A percentile compares a stretch with the other conserved stretches of the same genome.
These are phyloP conservation scores for Sanghuangporus weigelae DNA, from an alignment of 1,284 basidiomycete genomes.

Conservation along the genomic window DNA sequence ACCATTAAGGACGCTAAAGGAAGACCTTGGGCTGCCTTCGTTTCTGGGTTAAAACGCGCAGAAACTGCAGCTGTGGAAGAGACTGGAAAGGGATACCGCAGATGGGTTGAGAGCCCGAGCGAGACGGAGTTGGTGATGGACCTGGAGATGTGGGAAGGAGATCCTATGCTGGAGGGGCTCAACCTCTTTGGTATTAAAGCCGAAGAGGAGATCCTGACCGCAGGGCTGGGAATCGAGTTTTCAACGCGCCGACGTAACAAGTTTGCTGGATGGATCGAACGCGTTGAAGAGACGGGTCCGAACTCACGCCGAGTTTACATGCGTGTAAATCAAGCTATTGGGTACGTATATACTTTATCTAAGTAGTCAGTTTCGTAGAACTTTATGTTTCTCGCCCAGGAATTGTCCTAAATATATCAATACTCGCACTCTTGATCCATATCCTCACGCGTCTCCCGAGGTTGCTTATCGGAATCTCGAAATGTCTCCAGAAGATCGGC, in stretches of 20 bases:
- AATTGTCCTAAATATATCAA: constrained; percentile 69
- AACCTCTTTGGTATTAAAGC: constrained; percentile 17
- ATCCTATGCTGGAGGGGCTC: constrained; percentile 43
- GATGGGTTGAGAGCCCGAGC: constrained; percentile 39
- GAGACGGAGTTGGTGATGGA: constrained; percentile 39
- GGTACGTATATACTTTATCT: constrained; percentile 32
- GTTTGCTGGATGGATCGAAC: constrained; percentile 46
- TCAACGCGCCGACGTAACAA: constrained; percentile 55
- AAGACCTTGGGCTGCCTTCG: constrained; percentile 44
- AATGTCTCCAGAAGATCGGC: constrained; percentile 33
- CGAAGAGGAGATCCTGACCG: constrained; percentile 33
- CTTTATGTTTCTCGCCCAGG: constrained; percentile 28
- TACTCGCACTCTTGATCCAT: constrained; percentile 41
- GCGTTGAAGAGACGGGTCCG: constrained; percentile 25
- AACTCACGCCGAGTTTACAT: constrained; percentile 26
- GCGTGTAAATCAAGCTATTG: constrained; percentile 50
- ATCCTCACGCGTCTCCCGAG: constrained; percentile 33
- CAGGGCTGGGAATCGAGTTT: constrained; percentile 59
- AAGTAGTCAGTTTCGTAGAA: background rate
- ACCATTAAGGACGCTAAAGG: constrained; percentile 37
- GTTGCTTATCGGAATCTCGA: constrained; percentile 32
- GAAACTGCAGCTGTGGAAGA: background rate
- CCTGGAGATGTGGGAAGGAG: constrained; percentile 47
- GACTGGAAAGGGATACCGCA: constrained; percentile 30
- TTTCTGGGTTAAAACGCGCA: constrained; percentile 27